Evolutionary conservation across 176 grass and related monocot genomes (phyloP), one percentile per base, ranked within the genome.

Genomic region (Zea mays): DNA sequence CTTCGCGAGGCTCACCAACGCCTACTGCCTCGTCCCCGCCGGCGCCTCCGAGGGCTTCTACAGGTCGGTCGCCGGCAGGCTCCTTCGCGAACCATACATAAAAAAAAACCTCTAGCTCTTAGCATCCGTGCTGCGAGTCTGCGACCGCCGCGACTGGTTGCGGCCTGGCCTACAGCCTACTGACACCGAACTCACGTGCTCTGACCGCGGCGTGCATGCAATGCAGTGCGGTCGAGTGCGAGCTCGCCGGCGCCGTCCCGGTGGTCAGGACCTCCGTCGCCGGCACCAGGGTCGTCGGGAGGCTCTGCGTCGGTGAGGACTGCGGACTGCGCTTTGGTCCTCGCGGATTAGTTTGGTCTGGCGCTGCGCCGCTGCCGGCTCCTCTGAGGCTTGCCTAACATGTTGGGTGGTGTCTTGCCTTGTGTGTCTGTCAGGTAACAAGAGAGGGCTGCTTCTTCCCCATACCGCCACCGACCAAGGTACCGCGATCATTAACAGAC

Each of bases 391-490:
- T 27, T 27, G 27, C 27, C 27, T 27, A 27, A 27, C 27, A 27
- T 27, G 27, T 27, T 27, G 27, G 27, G 27, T 27, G 27, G 27
- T 27, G 0, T 27, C 27, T 27, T 27, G 44, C 10, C 44, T 6
- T 69, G 39, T 72, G 60, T 19, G 76, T 58, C 27, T 27, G 27
- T 27, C 79, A 92, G 93, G 93, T 48, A 97, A 98, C 78, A 92
- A 90, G 62, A 92, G 91, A 8, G 95, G 95, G 9, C 89, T 98
- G 68, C 87, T 98, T 1, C 74, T 94, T 71, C 95, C 95, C 3
- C 92, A 98, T 59, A 88, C 87, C 51, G 86, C 85, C 65, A 98
- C 91, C 14, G 95, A 98, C 57, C 95, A 94, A 90, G 95, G 91
- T 90, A 50, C 12, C 3, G 79, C 3, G 4, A 3, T 3, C 73